phyloP scores from a whole-genome alignment of 176 grass and related monocot genomes.

The Oryza punctata region DNA sequence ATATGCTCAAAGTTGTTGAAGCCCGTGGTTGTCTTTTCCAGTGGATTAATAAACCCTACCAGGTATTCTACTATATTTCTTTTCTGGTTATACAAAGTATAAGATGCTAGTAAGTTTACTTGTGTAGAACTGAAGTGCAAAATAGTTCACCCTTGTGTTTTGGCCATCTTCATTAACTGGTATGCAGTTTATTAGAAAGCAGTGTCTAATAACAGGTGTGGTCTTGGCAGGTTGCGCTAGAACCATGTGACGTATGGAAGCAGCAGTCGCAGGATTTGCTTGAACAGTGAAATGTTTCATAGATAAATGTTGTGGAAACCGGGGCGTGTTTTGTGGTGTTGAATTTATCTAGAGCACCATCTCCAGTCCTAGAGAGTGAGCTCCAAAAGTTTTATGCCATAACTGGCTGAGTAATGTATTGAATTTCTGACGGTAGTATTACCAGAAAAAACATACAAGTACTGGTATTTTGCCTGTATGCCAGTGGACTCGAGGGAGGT shows the following conservation, averaged over 20 bases:
- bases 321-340: not conserved
- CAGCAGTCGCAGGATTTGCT: conserved; percentile 72
- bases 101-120: not conserved
- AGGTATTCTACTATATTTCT: conserved; percentile 46
- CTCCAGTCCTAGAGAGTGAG: not conserved
- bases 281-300: conserved; percentile 37
- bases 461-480: no score
- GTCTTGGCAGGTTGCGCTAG: conserved; percentile 56
- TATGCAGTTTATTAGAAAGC: not conserved
- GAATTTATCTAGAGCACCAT: not conserved
- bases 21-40: conserved; percentile 62
- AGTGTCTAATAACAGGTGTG: not conserved
- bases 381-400: not conserved
- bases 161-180: not conserved
- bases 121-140: not conserved
- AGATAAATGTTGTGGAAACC: not conserved
- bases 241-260: conserved; percentile 81
- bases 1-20: conserved; percentile 63
- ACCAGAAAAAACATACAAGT: not conserved
- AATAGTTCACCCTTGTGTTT: not conserved
- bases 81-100: not conserved
- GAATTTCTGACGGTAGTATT: not conserved
- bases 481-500: not conserved
- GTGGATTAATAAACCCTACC: conserved; percentile 82
- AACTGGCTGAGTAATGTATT: not conserved